Percentiles rank a stretch among this genome's conserved stretches.
Conservation (phyloP, 345 rosid genomes). For the Rhodamnia rubescens region DNA sequence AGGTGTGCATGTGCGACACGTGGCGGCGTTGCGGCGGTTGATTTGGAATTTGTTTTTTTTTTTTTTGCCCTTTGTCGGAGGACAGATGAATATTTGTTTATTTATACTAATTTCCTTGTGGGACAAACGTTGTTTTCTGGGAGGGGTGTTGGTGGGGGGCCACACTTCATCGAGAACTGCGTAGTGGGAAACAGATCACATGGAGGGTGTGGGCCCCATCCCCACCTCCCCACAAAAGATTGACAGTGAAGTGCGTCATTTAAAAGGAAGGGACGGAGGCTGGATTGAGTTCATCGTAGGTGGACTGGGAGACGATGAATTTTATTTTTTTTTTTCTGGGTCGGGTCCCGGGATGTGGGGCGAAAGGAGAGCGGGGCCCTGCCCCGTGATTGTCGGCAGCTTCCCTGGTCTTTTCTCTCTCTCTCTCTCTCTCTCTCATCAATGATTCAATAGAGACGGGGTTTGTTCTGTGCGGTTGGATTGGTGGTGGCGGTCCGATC, state of each 20-base stretch:
- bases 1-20: not conserved
- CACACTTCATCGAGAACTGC: not conserved
- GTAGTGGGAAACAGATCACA: not conserved
- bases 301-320: too few relatives aligned
- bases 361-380: not conserved
- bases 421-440: not conserved
- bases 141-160: not conserved
- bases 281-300: not conserved
- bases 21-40: not conserved
- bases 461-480: not conserved
- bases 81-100: not conserved
- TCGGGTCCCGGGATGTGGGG: not conserved
- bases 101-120: not conserved
- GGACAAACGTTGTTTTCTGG: not conserved
- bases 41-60: not conserved
- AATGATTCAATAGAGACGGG: not conserved
- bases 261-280: not conserved
- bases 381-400: slow-evolving; percentile 11
- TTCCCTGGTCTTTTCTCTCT: not conserved
- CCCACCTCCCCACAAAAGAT: not conserved
- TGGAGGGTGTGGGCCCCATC: not conserved
- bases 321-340: not conserved
- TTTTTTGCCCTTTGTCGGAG: not conserved
- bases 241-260: not conserved
- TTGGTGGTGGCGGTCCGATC: not conserved